Evolutionary conservation across 495 filamentous ascomycete species (phyloP).

Genomic region (Neurospora hispaniola): DNA sequence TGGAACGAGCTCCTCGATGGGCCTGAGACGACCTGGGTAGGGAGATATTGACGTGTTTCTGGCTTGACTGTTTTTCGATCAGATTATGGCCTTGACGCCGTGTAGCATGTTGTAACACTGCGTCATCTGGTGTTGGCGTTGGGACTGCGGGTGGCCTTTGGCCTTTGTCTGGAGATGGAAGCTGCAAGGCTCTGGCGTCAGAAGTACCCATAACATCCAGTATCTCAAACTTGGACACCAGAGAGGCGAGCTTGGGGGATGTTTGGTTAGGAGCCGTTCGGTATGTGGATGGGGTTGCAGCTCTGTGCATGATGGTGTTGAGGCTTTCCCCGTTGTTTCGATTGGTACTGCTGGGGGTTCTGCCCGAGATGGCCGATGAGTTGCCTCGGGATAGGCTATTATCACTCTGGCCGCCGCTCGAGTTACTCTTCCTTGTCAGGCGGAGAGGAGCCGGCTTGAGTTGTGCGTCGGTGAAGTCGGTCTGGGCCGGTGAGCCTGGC

Average conservation of each 20-base stretch:
- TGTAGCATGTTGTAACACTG: not conserved
- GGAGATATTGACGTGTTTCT: not conserved
- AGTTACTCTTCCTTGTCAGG: constrained; percentile 13
- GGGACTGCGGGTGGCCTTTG: not conserved
- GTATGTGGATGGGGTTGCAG: constrained; percentile 1
- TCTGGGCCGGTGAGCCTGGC: not conserved
- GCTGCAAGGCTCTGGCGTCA: constrained; percentile 4
- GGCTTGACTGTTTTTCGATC: not conserved
- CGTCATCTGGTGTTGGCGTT: not conserved
- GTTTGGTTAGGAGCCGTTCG: not conserved
- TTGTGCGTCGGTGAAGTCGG: constrained; percentile 11
- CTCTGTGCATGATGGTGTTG: constrained; percentile 1
- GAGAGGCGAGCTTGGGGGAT: constrained; percentile 16
- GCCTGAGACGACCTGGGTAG: not conserved
- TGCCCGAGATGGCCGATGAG: not conserved
- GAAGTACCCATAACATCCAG: constrained; percentile 22
- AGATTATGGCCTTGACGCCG: not conserved
- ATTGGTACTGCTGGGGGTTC: not conserved
- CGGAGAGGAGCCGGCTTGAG: constrained; percentile 24
- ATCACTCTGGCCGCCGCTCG: constrained; percentile 5
- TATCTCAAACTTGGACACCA: constrained; percentile 33
- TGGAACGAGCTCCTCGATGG: not conserved
- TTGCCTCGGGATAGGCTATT: not conserved
- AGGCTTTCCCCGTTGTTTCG: not conserved
- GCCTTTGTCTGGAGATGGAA: constrained; percentile 1